phyloP scores from a whole-genome alignment of 1,284 basidiomycete genomes.

The Cryptococcus sp. region DNA sequence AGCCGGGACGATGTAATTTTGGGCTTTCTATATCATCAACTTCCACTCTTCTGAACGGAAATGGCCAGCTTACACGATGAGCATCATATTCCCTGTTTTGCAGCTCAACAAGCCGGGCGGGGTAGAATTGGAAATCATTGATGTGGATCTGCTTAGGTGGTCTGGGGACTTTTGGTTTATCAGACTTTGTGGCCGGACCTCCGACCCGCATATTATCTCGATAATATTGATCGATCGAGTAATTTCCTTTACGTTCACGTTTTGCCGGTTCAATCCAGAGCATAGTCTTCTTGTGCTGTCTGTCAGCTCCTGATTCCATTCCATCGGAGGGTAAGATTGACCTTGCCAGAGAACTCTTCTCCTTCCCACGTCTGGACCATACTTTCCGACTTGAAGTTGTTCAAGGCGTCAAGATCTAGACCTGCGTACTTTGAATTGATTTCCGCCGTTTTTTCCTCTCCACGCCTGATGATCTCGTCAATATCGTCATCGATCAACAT shows the following conservation, averaged over 20 bases:
- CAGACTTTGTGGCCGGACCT: slow-evolving; percentile 56
- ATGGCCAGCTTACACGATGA: slow-evolving; percentile 58
- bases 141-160: slow-evolving; percentile 85
- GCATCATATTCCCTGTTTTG: slow-evolving; percentile 85
- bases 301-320: not conserved
- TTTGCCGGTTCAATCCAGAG: slow-evolving; percentile 84
- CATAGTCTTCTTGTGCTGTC: slow-evolving; percentile 61
- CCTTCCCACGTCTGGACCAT: slow-evolving; percentile 90
- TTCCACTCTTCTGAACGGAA: not conserved
- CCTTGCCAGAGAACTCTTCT: slow-evolving; percentile 78
- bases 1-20: slow-evolving; percentile 65
- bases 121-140: slow-evolving; percentile 98
- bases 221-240: slow-evolving; percentile 91
- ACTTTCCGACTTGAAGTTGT: slow-evolving; percentile 93
- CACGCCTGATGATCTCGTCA: slow-evolving; percentile 86
- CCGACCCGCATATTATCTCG: slow-evolving; percentile 80
- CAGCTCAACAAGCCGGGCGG: slow-evolving; percentile 70
- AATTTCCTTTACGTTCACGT: slow-evolving; percentile 92
- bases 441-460: slow-evolving; percentile 84
- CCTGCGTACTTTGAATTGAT: slow-evolving; percentile 90
- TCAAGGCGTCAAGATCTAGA: slow-evolving; percentile 89
- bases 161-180: slow-evolving; percentile 79
- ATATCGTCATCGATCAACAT: slow-evolving; percentile 87
- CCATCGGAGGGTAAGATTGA: slow-evolving; percentile 40
- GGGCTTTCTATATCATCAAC: slow-evolving; percentile 48